A percentile compares a stretch with the other conserved stretches of the same genome.
phyloP scores from a whole-genome alignment of 495 filamentous ascomycete genomes.

The Cercophora newfieldiana region DNA sequence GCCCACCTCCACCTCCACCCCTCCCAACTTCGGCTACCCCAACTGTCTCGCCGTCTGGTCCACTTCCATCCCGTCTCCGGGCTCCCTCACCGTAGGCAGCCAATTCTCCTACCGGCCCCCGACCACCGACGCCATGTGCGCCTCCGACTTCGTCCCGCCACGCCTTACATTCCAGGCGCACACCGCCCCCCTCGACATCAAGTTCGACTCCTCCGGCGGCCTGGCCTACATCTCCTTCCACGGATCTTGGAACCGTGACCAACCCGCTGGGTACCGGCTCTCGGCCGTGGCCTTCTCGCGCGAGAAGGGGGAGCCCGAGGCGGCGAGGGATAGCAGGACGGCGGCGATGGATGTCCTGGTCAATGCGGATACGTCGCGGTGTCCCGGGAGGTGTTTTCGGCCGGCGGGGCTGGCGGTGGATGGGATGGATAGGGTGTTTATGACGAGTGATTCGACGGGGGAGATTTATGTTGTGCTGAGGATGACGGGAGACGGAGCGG shows the following conservation, averaged over 20 bases:
- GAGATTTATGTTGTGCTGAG: constrained; percentile 56
- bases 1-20: constrained; percentile 29
- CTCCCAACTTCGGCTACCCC: constrained; percentile 68
- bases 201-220: constrained; percentile 41
- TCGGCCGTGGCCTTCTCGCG: constrained; percentile 43
- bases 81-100: constrained; percentile 33
- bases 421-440: constrained; percentile 48
- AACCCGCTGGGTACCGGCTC: constrained; percentile 58
- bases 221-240: constrained; percentile 46
- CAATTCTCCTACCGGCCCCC: constrained; percentile 38
- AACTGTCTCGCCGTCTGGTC: constrained; percentile 65
- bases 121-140: constrained; percentile 51
- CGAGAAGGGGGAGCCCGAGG: constrained; percentile 43
- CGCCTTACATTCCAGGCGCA: constrained; percentile 59
- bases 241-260: constrained; percentile 54
- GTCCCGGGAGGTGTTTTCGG: constrained; percentile 53
- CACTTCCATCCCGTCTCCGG: constrained; percentile 32
- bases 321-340: constrained; percentile 39
- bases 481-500: constrained; percentile 7
- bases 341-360: constrained; percentile 51
- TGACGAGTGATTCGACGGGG: constrained; percentile 58
- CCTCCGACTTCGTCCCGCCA: constrained; percentile 42
- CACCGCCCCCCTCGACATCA: constrained; percentile 61
- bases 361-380: constrained; percentile 45
- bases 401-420: constrained; percentile 59